Base-by-base conservation (phyloP, 2,329 filamentous ascomycete species). In the Colletotrichum tanaceti region DNA sequence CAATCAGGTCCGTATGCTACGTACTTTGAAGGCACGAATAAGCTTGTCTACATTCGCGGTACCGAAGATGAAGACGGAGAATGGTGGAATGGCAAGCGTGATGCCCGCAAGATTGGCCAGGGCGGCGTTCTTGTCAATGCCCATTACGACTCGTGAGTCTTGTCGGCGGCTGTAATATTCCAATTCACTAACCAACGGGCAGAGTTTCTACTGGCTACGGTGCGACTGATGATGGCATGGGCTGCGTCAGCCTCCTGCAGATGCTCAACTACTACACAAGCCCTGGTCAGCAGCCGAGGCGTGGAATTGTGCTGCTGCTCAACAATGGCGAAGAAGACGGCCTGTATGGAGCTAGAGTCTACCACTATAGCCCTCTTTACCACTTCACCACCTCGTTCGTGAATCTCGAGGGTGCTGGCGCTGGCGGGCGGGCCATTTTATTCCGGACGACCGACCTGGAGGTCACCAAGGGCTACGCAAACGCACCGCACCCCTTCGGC, bases 271-370 rank as follows among this genome's bases (percentile, higher is more conserved):
- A 97, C 79, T 98, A 97, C 77, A 94, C 93, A 1, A 86, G 86
- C 2, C 81, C 87, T 0, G 89, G 86, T 35, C 89, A 92, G 71
- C 89, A 89, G 75, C 94, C 94, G 2, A 90, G 89, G 74, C 89
- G 91, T 73, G 95, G 94, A 2, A 86, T 99, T 50, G 88, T 98
- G 16, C 86, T 93, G 11, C 85, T 98, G 35, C 86, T 98, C 76
- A 99, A 99, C 84, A 98, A 98, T 75, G 95, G 92, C 43, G 96
- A 99, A 76, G 96, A 99, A 77, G 95, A 98, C 75, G 96, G 90
- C 43, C 83, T 98, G 13, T 93, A 97, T 72, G 96, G 96, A 1
- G 94, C 95, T 7, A 88, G 89, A 69, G 94, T 92, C 6, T 98
- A 97, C 75, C 90, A 92, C 35, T 89, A 93, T 72, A 93, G 94